A percentile compares a stretch with the other conserved stretches of the same genome.
Conservation (phyloP, 352 stramenopile genomes). For the Globisporangium acanthophoron region DNA sequence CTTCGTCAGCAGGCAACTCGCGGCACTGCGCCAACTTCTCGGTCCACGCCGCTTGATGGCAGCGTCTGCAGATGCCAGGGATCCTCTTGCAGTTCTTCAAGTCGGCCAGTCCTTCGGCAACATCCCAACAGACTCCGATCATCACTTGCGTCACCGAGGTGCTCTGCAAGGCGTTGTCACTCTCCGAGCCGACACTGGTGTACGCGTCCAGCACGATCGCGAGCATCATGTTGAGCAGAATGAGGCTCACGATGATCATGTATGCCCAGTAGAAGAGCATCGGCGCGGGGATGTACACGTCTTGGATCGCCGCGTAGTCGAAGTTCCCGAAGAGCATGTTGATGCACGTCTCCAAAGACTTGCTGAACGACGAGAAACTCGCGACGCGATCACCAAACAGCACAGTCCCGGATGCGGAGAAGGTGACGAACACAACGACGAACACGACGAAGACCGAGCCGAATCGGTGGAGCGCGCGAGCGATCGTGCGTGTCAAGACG, state of each 20-base stretch:
- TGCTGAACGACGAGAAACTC: constrained; percentile 34
- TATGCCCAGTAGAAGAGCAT: constrained; percentile 67
- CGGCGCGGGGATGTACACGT: constrained; percentile 31
- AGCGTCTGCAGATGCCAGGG: not conserved
- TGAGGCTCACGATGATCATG: constrained; percentile 57
- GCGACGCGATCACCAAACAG: constrained; percentile 54
- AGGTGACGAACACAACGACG: constrained; percentile 50
- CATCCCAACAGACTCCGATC: constrained; percentile 16
- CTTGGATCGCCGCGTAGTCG: constrained; percentile 40
- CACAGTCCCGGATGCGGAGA: constrained; percentile 36
- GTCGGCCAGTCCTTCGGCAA: not conserved
- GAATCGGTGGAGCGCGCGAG: constrained; percentile 41
- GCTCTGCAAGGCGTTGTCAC: constrained; percentile 20
- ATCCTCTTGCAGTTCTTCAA: not conserved
- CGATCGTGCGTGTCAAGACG: constrained; percentile 52
- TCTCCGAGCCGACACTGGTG: constrained; percentile 35
- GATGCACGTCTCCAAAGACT: constrained; percentile 46
- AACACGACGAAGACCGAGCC: constrained; percentile 53
- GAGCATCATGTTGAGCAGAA: constrained; percentile 72
- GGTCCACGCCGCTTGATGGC: not conserved
- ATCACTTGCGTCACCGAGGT: constrained; percentile 20
- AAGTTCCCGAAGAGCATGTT: constrained; percentile 71
- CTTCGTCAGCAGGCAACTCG: not conserved
- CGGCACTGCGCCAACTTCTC: not conserved
- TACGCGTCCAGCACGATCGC: constrained; percentile 62